Conservation (phyloP, 1,284 basidiomycete species). For the Cystobasidium sp. region DNA sequence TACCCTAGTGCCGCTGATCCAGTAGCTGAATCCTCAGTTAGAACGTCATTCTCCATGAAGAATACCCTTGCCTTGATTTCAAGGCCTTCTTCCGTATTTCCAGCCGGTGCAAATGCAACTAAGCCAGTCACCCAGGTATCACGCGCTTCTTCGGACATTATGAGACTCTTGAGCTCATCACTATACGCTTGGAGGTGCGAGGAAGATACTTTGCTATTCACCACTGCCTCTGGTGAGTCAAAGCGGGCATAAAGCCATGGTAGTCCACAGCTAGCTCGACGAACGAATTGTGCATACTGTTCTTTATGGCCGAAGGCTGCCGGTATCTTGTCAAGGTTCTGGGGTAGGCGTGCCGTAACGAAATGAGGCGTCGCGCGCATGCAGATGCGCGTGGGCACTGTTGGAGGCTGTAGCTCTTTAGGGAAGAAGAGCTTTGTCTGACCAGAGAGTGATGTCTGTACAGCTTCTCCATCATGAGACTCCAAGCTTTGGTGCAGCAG, state of each 20-base stretch:
- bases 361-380: constrained; percentile 26
- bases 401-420: background rate
- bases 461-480: background rate
- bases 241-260: constrained; percentile 23
- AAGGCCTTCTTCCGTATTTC: constrained; percentile 7
- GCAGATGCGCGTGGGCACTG: constrained; percentile 6
- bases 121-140: constrained; percentile 1
- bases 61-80: constrained; percentile 32
- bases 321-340: background rate
- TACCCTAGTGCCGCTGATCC: constrained; percentile 39
- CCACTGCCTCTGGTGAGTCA: constrained; percentile 22
- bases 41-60: constrained; percentile 14
- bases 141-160: background rate
- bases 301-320: constrained; percentile 3
- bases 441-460: constrained; percentile 20
- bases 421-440: constrained; percentile 28
- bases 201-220: background rate
- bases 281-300: constrained; percentile 5
- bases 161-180: background rate
- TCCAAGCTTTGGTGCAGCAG: constrained; percentile 34
- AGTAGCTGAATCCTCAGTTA: constrained; percentile 40
- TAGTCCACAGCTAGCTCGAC: constrained; percentile 32
- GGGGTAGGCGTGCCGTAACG: constrained; percentile 2
- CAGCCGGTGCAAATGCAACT: constrained; percentile 19
- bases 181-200: background rate